Percentiles rank a stretch among this genome's conserved stretches.
phyloP scores from a whole-genome alignment of 441 rosid genomes.

The Biscutella auriculata region DNA sequence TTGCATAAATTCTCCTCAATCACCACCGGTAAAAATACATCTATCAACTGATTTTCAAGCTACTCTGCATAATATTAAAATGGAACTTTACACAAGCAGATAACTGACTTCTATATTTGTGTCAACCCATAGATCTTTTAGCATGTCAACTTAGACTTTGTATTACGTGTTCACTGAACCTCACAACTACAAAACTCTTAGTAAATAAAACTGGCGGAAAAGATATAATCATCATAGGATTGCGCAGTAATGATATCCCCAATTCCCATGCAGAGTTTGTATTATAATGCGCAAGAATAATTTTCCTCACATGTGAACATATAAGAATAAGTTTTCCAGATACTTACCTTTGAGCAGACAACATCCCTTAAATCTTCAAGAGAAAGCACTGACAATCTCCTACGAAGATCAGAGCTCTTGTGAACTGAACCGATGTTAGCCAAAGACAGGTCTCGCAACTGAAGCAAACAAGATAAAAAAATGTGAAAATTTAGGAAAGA shows the following conservation, averaged over 20 bases:
- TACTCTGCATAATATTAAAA: neutral
- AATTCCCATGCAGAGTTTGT: neutral
- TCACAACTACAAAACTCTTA: neutral
- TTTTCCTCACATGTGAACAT: neutral
- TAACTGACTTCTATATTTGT: neutral
- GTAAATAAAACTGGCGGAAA: neutral
- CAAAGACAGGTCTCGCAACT: slow-evolving; percentile 84
- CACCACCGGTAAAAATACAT: neutral
- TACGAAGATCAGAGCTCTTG: slow-evolving; percentile 85
- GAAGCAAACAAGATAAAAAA: slow-evolving; percentile 20
- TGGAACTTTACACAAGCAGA: neutral
- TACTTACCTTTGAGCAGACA: slow-evolving; percentile 82
- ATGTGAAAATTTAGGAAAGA: neutral
- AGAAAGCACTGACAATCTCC: slow-evolving; percentile 70
- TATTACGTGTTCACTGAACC: neutral
- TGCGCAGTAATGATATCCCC: neutral
- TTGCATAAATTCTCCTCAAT: neutral
- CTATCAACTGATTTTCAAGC: neutral
- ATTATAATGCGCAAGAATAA: neutral
- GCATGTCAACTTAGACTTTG: neutral
- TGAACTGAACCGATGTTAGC: slow-evolving; percentile 77
- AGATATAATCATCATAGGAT: neutral
- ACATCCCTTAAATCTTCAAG: slow-evolving; percentile 75
- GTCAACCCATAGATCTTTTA: neutral
- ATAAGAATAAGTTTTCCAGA: neutral